Evolutionary conservation across 2,329 filamentous ascomycete species (phyloP).

Genomic region (Neodidymelliopsis sp.): DNA sequence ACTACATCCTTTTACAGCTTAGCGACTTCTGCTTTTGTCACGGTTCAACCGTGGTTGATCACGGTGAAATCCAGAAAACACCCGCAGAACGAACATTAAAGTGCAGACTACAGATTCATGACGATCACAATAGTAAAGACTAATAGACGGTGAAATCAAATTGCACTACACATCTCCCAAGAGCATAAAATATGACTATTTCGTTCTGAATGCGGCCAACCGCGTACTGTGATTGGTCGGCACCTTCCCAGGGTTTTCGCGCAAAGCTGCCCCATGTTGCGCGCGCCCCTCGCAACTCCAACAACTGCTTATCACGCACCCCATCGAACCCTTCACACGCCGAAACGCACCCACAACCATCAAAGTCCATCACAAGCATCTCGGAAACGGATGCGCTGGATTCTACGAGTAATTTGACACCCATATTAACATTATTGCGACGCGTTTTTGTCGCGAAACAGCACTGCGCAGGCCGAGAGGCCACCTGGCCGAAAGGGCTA

Average conservation of each 20-base stretch:
- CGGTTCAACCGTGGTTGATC: conserved; percentile 3
- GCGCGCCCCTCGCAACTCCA: conserved; percentile 24
- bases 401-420: conserved; percentile 38
- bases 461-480: conserved; percentile 29
- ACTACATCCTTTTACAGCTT: conserved; percentile 1
- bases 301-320: conserved; percentile 19
- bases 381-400: conserved; percentile 28
- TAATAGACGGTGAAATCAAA: not conserved
- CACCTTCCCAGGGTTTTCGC: not conserved
- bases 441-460: conserved; percentile 36
- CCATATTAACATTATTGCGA: conserved; percentile 40
- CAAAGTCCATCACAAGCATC: conserved; percentile 33
- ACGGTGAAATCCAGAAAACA: not conserved
- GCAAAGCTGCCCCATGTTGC: conserved; percentile 20
- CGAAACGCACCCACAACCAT: conserved; percentile 26
- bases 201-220: conserved; percentile 12
- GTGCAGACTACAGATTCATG: not conserved
- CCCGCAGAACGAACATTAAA: not conserved
- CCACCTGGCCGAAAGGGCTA: conserved; percentile 30
- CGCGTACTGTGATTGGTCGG: conserved; percentile 12
- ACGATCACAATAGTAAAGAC: not conserved
- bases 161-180: not conserved
- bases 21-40: conserved; percentile 12
- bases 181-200: conserved; percentile 1
- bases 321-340: conserved; percentile 24